These are phyloP conservation scores for Peniophora sp. DNA, from an alignment of 1,284 basidiomycete genomes.

Conservation along the genomic window DNA sequence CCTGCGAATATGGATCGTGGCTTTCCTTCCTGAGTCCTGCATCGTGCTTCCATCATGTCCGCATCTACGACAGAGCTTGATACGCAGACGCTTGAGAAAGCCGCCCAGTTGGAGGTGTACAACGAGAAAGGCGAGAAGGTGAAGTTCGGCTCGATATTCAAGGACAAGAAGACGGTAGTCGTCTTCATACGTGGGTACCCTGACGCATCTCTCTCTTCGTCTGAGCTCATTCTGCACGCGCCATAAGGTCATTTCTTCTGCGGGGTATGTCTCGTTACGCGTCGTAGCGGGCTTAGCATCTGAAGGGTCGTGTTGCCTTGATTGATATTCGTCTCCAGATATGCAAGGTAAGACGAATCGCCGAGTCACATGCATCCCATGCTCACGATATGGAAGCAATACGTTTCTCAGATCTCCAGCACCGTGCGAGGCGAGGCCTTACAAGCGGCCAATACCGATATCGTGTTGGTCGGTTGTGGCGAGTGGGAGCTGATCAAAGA, in stretches of 20 bases:
- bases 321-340: conserved; percentile 2
- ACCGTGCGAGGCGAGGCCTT: conserved; percentile 36
- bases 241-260: conserved; percentile 53
- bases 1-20: too few species aligned
- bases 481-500: conserved; percentile 43
- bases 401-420: conserved; percentile 39
- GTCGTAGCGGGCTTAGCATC: conserved; percentile 6
- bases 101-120: conserved; percentile 30
- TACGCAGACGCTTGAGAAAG: conserved; percentile 22
- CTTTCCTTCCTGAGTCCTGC: too few species aligned
- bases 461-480: conserved; percentile 59
- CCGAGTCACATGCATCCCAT: too few species aligned
- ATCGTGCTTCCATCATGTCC: not conserved
- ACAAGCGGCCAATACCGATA: conserved; percentile 29
- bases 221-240: conserved; percentile 1
- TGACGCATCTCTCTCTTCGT: conserved; percentile 2
- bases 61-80: not conserved
- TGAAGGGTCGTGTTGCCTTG: conserved; percentile 26
- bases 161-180: conserved; percentile 42
- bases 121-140: conserved; percentile 36
- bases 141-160: conserved; percentile 42
- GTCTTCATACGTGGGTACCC: conserved; percentile 54
- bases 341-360: conserved; percentile 8
- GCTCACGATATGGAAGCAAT: conserved; percentile 29
- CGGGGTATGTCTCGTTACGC: conserved; percentile 33